These are phyloP conservation scores for Epichloe brachyelytri DNA, from an alignment of 2,329 filamentous ascomycete genomes.

Conservation along the genomic window DNA sequence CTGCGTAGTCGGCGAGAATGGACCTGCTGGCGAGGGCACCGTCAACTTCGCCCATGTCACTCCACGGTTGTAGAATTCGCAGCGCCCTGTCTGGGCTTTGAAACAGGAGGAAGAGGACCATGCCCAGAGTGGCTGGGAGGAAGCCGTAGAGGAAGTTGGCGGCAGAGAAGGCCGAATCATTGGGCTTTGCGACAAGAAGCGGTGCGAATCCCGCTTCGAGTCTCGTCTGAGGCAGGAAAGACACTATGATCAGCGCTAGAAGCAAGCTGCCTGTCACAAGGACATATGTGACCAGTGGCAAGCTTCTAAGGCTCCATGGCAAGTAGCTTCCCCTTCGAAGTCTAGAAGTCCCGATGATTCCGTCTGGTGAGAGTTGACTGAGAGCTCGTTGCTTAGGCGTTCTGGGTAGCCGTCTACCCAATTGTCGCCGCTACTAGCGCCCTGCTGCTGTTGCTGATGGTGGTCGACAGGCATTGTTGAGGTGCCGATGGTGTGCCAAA, in stretches of 20 bases:
- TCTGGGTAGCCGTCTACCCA: not conserved
- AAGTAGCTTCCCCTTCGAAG: constrained; percentile 45
- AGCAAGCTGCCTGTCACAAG: constrained; percentile 48
- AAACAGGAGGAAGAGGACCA: constrained; percentile 53
- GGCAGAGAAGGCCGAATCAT: constrained; percentile 57
- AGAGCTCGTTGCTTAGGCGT: constrained; percentile 17
- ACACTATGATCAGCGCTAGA: constrained; percentile 60
- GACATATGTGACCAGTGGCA: constrained; percentile 52
- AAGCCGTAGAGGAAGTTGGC: constrained; percentile 84
- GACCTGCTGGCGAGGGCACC: constrained; percentile 50
- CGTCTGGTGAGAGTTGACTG: constrained; percentile 17
- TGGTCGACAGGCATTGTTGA: constrained; percentile 19
- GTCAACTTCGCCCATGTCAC: constrained; percentile 40
- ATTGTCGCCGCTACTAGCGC: not conserved
- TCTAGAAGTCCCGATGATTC: constrained; percentile 12
- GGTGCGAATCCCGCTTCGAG: constrained; percentile 62
- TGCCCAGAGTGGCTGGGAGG: constrained; percentile 54
- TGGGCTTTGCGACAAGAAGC: constrained; percentile 46
- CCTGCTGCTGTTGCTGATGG: not conserved
- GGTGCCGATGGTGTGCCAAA: constrained; percentile 68
- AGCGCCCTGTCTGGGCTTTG: constrained; percentile 53
- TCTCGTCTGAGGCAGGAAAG: constrained; percentile 57
- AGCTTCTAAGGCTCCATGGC: constrained; percentile 62
- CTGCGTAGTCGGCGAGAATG: constrained; percentile 58
- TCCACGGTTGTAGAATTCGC: constrained; percentile 57